Base-by-base conservation (phyloP, 257 asterid species). In the Nemophila menziesii region DNA sequence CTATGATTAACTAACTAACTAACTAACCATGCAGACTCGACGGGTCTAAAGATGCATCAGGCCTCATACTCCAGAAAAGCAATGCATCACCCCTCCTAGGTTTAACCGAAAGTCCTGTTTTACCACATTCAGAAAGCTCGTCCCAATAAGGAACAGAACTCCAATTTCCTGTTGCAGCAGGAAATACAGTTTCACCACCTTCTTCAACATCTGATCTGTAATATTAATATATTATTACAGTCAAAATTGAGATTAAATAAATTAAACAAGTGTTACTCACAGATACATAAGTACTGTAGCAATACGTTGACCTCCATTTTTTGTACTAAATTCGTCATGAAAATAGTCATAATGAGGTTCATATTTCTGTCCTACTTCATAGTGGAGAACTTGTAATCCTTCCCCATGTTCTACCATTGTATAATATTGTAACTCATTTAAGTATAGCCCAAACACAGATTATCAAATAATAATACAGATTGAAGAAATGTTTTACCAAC, bases 181-280 rank as follows among this genome's bases (percentile, higher is more conserved):
- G 99, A 60, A 90, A 90, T 60, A 90, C 83, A 19, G 99, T 90
- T 68, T 90, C 99, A 53, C 99, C 99, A 16, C 99, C 99, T 71
- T 90, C 94, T 66, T 90, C 99, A 57, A 81, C 94, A 62, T 90
- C 96, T 42, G 99, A 85, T 63, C 99, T 90, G 86, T 26, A 55
- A 29, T 1, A 29, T n/a, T 5, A 29, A 29, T 29, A 29, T 1
- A 29, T 2, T 5, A 7, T 7, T 29, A 7, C 12, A 5, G 53
- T 3, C 17, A 33, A 22, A 36, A 16, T 20, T 8, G 12, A 46
- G 10, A 16, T 24, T 20, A 16, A 51, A 33, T 5, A 40, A 19
- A 49, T 16, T 38, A 22, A n/a, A 48, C 11, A 41, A 65, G 50
- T 52, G 52, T 44, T 27, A 58, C 96, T 85, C 73, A 90, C 99